Evolutionary conservation across 495 filamentous ascomycete genomes (phyloP).

Genomic region (Rhypophila decipiens): DNA sequence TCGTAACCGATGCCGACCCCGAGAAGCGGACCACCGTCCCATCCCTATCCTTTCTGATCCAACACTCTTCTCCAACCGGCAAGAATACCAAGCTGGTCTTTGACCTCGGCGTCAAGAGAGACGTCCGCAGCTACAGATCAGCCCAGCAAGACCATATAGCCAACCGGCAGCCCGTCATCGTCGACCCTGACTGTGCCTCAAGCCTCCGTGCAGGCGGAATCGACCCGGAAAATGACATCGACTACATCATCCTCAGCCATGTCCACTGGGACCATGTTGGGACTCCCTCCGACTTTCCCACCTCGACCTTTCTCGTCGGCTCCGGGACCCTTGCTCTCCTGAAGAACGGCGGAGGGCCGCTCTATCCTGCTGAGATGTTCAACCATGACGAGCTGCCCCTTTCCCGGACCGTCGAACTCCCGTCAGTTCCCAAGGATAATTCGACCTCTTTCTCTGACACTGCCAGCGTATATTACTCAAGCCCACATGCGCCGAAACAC

Average conservation of each 20-base stretch:
- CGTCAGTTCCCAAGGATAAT: no score
- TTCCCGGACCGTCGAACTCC: slow-evolving; percentile 21
- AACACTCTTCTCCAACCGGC: slow-evolving; percentile 10
- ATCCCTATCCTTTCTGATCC: slow-evolving; percentile 34
- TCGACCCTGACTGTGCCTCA: slow-evolving; percentile 30
- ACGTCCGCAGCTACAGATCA: slow-evolving; percentile 31
- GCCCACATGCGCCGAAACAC: slow-evolving; percentile 6
- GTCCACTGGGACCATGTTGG: slow-evolving; percentile 51
- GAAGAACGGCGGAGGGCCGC: slow-evolving; percentile 18
- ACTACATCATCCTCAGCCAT: slow-evolving; percentile 42
- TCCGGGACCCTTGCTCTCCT: slow-evolving; percentile 38
- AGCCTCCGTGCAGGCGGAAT: slow-evolving; percentile 27
- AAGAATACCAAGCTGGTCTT: slow-evolving; percentile 36
- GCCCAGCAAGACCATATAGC: slow-evolving; percentile 33
- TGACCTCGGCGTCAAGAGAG: slow-evolving; percentile 42
- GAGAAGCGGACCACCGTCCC: slow-evolving; percentile 25
- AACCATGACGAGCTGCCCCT: slow-evolving; percentile 23
- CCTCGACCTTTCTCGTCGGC: slow-evolving; percentile 40
- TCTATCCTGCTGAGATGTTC: slow-evolving; percentile 22
- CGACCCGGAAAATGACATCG: slow-evolving; percentile 25
- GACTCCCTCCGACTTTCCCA: slow-evolving; percentile 37
- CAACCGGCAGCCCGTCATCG: slow-evolving; percentile 30
- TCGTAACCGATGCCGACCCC: slow-evolving; percentile 28
- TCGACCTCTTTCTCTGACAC: neutral
- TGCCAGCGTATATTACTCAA: neutral